phyloP scores from a whole-genome alignment of 495 filamentous ascomycete species.

The Penicillium chermesinum region DNA sequence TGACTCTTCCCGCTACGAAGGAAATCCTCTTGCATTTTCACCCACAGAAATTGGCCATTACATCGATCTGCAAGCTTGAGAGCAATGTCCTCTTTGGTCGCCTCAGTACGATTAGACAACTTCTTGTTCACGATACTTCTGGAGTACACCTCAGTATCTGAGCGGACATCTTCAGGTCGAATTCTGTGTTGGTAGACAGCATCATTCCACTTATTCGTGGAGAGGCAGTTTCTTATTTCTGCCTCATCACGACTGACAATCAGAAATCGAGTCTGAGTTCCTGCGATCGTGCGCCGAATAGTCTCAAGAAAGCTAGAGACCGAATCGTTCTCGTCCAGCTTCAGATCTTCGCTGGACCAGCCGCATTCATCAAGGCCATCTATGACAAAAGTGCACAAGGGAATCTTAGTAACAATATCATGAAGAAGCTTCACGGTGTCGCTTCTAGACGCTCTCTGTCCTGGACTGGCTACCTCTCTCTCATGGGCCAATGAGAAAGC shows the following conservation, averaged over 20 bases:
- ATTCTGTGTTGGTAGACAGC: not conserved
- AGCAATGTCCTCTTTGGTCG: not conserved
- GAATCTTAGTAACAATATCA: not conserved
- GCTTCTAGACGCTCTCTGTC: not conserved
- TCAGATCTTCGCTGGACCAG: not conserved
- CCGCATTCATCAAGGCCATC: slow-evolving; percentile 6
- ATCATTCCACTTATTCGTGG: not conserved
- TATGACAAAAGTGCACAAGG: slow-evolving; percentile 2
- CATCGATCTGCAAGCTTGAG: not conserved
- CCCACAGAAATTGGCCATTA: slow-evolving; percentile 6
- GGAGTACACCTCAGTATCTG: not conserved
- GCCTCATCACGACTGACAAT: slow-evolving; percentile 6
- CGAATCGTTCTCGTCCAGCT: not conserved
- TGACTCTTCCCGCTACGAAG: slow-evolving; percentile 1
- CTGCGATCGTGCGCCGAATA: not conserved
- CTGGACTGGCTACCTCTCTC: not conserved
- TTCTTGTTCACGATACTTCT: slow-evolving; percentile 1
- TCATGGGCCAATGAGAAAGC: slow-evolving; percentile 1
- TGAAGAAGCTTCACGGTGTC: not conserved
- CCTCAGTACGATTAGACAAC: not conserved
- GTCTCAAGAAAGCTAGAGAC: not conserved
- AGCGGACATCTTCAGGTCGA: not conserved
- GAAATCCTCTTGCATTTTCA: slow-evolving; percentile 1
- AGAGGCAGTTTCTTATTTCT: slow-evolving; percentile 3
- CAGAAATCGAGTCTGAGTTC: slow-evolving; percentile 1